These are phyloP conservation scores for Microcera coccophila DNA, from an alignment of 2,329 filamentous ascomycete species.

Conservation along the genomic window DNA sequence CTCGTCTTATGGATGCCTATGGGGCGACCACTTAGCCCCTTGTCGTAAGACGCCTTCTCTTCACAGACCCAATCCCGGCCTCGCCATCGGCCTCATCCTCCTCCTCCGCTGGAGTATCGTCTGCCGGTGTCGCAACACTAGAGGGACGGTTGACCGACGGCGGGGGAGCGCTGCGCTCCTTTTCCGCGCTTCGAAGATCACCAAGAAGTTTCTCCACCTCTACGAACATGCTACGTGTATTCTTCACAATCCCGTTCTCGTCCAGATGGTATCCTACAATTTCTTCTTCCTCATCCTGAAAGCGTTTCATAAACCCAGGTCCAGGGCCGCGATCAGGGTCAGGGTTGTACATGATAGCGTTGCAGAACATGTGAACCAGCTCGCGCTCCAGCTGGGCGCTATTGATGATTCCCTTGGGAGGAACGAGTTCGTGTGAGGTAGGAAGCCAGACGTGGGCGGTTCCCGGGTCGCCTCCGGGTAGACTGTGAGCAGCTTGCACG, in stretches of 20 bases:
- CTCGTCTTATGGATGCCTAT: too few relatives aligned
- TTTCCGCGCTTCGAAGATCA: constrained; percentile 72
- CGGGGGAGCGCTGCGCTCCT: constrained; percentile 41
- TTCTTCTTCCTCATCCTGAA: constrained; percentile 43
- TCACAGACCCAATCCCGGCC: constrained; percentile 29
- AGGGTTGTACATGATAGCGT: constrained; percentile 97
- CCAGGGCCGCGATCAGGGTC: constrained; percentile 71
- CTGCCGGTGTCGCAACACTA: constrained; percentile 40
- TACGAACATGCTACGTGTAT: constrained; percentile 84
- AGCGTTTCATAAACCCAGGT: constrained; percentile 51
- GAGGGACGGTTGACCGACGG: constrained; percentile 32
- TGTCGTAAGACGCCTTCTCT: constrained; percentile 35
- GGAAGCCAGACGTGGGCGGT: constrained; percentile 60
- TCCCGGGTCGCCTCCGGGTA: constrained; percentile 57
- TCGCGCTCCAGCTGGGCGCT: constrained; percentile 89
- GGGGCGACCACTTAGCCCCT: constrained; percentile 36
- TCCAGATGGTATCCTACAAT: constrained; percentile 62
- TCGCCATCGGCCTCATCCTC: constrained; percentile 45
- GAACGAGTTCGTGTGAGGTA: constrained; percentile 70
- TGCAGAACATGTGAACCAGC: constrained; percentile 93
- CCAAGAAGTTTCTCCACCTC: constrained; percentile 77
- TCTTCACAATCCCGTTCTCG: constrained; percentile 82
- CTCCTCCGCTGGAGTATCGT: constrained; percentile 48
- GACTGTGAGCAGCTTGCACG: constrained; percentile 55
- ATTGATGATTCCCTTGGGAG: constrained; percentile 88